Base-by-base conservation (phyloP, 2,329 filamentous ascomycete genomes). In the Albifimbria verrucaria region DNA sequence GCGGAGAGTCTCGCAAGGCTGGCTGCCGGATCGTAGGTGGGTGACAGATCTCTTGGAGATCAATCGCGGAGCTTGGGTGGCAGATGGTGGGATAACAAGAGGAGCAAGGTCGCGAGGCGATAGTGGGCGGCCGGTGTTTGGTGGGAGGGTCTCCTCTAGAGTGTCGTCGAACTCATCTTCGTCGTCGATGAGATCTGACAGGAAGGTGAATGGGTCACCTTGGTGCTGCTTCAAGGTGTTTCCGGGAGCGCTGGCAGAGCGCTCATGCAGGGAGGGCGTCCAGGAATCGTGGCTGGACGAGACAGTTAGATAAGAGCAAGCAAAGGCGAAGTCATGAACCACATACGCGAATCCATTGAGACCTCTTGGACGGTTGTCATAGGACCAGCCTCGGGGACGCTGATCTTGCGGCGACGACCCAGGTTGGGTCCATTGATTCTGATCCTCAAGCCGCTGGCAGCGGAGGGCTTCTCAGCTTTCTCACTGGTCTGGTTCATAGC, bases 271-370 rank as follows among this genome's bases (percentile, higher is more conserved):
- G 85, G 76, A 52, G 83, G 84, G 7, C 83, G 78, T 41, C 84
- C 85, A 28, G 86, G 86, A 59, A 88, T 86, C 24, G 86, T 88
- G 57, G 86, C 85, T 87, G 58, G 3, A 44, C 39, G 49, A n/a
- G n/a, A n/a, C n/a, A n/a, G n/a, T n/a, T n/a, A n/a, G n/a, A n/a
- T n/a, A n/a, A n/a, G n/a, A n/a, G n/a, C n/a, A n/a, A n/a, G n/a
- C n/a, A n/a, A n/a, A n/a, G n/a, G n/a, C n/a, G n/a, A n/a, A n/a
- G n/a, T n/a, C n/a, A n/a, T n/a, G n/a, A n/a, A n/a, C n/a, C 49
- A 75, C 85, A 73, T 75, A 89, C 86, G 86, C 62, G 86, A 88
- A 69, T 89, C 86, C 83, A 88, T 87, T 49, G 82, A 68, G 48
- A 79, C 70, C 63, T 88, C 85, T 57, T 87, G 83, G 15, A 88